Conservation (phyloP, 1,139 yeast genomes). For the Taiozyma sp. region DNA sequence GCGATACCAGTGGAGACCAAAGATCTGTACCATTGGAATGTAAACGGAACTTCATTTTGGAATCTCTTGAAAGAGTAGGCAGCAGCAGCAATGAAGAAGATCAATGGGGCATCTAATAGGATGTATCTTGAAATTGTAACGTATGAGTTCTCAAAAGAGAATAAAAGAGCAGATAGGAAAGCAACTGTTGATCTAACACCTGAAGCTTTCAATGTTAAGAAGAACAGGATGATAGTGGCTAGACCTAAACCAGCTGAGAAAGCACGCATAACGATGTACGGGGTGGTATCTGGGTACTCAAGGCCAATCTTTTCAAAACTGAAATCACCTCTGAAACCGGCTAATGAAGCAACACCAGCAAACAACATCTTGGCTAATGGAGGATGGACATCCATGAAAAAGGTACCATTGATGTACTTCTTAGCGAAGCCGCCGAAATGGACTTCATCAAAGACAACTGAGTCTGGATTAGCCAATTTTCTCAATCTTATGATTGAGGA, state of each 20-base stretch:
- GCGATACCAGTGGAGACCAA: constrained; percentile 74
- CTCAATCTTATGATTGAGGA: constrained; percentile 57
- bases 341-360: constrained; percentile 69
- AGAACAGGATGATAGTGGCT: constrained; percentile 70
- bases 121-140: constrained; percentile 89
- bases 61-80: constrained; percentile 77
- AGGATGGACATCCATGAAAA: constrained; percentile 93
- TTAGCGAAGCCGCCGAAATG: constrained; percentile 80
- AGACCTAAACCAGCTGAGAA: constrained; percentile 84
- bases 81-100: constrained; percentile 88
- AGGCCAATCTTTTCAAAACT: constrained; percentile 71
- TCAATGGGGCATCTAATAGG: constrained; percentile 83
- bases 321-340: constrained; percentile 78
- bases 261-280: constrained; percentile 79
- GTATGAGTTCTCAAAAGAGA: constrained; percentile 80
- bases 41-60: constrained; percentile 73
- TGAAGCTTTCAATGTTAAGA: constrained; percentile 77
- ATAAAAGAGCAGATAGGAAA: constrained; percentile 57
- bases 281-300: constrained; percentile 51
- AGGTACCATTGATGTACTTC: constrained; percentile 66
- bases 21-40: constrained; percentile 64
- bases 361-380: constrained; percentile 87
- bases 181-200: constrained; percentile 84
- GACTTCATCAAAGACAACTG: constrained; percentile 93
- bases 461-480: constrained; percentile 60